Evolutionary conservation across 305 asterid genomes (phyloP), one percentile per base, ranked within the genome.

Genomic region (Euphrasia arctica): DNA sequence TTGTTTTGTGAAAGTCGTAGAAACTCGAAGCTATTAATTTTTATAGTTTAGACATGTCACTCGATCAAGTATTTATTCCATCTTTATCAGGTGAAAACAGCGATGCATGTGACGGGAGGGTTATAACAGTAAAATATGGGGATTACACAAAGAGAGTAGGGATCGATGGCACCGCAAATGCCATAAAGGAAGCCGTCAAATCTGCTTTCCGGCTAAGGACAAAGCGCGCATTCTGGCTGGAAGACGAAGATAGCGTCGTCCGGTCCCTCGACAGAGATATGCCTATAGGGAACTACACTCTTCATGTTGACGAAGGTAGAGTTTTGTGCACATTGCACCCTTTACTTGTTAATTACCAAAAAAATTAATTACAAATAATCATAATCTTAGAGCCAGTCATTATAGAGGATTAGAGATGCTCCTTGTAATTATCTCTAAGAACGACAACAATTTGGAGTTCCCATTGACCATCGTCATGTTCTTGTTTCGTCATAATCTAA

Each of bases 191-290:
- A 67, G 79, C 94, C 55, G 82, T 88, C 67, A 79, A 81, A 67
- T 82, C 89, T 68, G 84, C 94, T 64, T 88, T 88, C 60, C 59
- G 88, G 61, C 68, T 83, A 61, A 80, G 94, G 68, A 82, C 94
- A 4, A 83, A 73, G 54, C 89, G 96, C 45, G 86, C 91, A 22
- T 88, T 85, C 75, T 88, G 96, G 91, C 74, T 88, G 79, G 96
- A 85, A 71, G 96, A 85, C 76, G 96, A 82, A 75, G 85, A 80
- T 45, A 74, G 49, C 60, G 79, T 88, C 18, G 80, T 85, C 15
- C 81, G 91, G 64, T 63, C 91, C 67, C 77, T 88, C 12, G 91
- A 85, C 79, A 73, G 91, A 62, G 88, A 82, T 49, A 88, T 85
- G 94, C 96, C 96, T 56, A 64, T 88, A 7, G 91, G 86, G 47